These are phyloP conservation scores for Crithidia expoeki DNA, from an alignment of 208 protist species.

Conservation along the genomic window DNA sequence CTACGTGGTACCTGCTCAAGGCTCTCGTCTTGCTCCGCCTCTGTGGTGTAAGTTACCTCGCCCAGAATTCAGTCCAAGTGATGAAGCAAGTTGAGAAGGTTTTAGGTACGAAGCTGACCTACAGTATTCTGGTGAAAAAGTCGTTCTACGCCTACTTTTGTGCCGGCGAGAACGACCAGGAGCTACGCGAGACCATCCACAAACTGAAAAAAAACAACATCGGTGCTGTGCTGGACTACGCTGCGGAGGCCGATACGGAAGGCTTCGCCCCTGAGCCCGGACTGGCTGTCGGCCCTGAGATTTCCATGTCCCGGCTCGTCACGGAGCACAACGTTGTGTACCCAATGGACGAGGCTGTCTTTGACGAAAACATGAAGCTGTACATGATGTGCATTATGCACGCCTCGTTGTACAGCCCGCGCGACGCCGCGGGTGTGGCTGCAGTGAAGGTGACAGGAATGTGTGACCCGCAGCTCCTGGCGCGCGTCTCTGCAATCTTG, in stretches of 20 bases:
- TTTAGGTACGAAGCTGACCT: conserved; percentile 75
- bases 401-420: conserved; percentile 68
- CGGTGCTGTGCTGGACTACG: conserved; percentile 95
- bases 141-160: conserved; percentile 96
- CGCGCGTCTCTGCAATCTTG: conserved; percentile 86
- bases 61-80: conserved; percentile 75
- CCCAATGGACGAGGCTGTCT: conserved; percentile 56
- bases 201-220: conserved; percentile 74
- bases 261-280: conserved; percentile 74
- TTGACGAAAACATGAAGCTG: conserved; percentile 93
- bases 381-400: conserved; percentile 93
- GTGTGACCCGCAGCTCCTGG: conserved; percentile 91
- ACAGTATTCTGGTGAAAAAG: conserved; percentile 77
- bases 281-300: conserved; percentile 47
- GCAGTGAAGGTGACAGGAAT: conserved; percentile 94
- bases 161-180: conserved; percentile 92
- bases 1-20: conserved; percentile 77
- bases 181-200: conserved; percentile 79
- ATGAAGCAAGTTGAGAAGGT: conserved; percentile 75
- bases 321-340: conserved; percentile 75
- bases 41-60: conserved; percentile 71
- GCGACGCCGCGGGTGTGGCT: conserved; percentile 62
- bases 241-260: conserved; percentile 90
- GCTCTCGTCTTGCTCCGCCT: conserved; percentile 72
- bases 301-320: conserved; percentile 74